phyloP scores from a whole-genome alignment of 345 rosid species.

The Pugionium dolabratum region DNA sequence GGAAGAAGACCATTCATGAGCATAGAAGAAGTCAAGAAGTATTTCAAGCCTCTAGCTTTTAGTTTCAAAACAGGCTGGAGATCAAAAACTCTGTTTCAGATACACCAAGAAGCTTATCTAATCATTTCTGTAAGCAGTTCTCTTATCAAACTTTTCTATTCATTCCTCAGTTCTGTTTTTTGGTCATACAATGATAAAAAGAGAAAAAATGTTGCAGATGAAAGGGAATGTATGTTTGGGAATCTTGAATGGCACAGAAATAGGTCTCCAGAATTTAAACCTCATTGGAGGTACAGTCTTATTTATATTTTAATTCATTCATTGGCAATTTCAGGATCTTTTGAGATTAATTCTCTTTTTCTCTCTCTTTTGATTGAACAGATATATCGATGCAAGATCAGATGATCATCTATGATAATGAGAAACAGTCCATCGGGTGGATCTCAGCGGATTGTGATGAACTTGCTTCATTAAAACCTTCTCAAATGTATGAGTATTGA shows the following conservation, averaged over 20 bases:
- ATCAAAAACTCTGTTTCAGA: constrained; percentile 54
- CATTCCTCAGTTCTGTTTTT: neutral
- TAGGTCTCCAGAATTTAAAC: constrained; percentile 62
- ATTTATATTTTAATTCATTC: neutral
- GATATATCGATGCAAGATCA: constrained; percentile 95
- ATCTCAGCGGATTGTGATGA: constrained; percentile 53
- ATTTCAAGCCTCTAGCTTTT: constrained; percentile 68
- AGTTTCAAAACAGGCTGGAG: constrained; percentile 58
- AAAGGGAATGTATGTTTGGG: constrained; percentile 90
- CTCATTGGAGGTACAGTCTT: constrained; percentile 71
- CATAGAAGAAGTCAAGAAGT: constrained; percentile 64
- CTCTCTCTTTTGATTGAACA: constrained; percentile 21
- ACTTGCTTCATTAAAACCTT: constrained; percentile 43
- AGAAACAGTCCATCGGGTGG: constrained; percentile 89
- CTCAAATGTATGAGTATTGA: constrained; percentile 37
- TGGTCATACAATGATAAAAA: neutral
- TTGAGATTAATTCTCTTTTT: too few species aligned
- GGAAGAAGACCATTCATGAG: constrained; percentile 74
- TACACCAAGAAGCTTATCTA: constrained; percentile 74
- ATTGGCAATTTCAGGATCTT: neutral
- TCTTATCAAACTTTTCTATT: neutral
- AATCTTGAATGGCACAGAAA: constrained; percentile 77
- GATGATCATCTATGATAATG: constrained; percentile 78
- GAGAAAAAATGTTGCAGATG: constrained; percentile 44
- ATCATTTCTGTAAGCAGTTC: constrained; percentile 70